Base-by-base conservation (phyloP, 2,329 filamentous ascomycete species). In the Plenodomus biglobosus region DNA sequence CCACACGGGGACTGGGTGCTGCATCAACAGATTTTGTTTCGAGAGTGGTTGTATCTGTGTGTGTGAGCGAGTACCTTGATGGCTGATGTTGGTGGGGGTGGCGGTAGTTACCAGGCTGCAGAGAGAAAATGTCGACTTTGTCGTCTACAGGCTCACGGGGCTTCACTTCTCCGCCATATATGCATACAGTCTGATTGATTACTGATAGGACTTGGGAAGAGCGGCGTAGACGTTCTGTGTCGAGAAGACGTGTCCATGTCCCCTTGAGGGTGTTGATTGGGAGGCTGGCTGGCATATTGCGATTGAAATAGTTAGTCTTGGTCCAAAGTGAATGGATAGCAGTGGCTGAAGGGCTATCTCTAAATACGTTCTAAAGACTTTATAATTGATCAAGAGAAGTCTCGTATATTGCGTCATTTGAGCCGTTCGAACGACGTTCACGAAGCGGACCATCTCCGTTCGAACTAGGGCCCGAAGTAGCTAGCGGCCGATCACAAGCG, bases 91-190 rank as follows among this genome's bases (percentile, higher is more conserved):
- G 36, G 27, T 40, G 43, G 45, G 40, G 45, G 51, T 36, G 17
- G 24, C 13, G 22, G 30, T 4, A 8, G 8, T 10, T 58, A 66
- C 61, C 57, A 46, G 58, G 35, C 20, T 53, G 39, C 18, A 90
- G 73, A 0, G 78, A 77, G 39, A 92, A 64, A 44, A 83, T 74
- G 65, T 91, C 85, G 68, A 94, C 79, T 58, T 84, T 78, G 64
- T 90, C 89, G 72, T 91, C 87, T 46, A 86, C 79, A 6, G 86
- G 85, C 63, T 88, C 75, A 40, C 84, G 78, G 2, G 86, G 80
- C 38, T 77, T 73, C 41, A 85, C 71, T 69, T 94, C 89, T 57
- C 90, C 90, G 50, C 90, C 90, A 64, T 91, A 95, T 61, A 95
- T 78, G 69, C 84, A 86, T 38, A 81, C 79, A n/a, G 75, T 78